Percentiles rank a stretch among this genome's conserved stretches.
Conservation (phyloP, 495 filamentous ascomycete species). For the Rostrohypoxylon terebratum region DNA sequence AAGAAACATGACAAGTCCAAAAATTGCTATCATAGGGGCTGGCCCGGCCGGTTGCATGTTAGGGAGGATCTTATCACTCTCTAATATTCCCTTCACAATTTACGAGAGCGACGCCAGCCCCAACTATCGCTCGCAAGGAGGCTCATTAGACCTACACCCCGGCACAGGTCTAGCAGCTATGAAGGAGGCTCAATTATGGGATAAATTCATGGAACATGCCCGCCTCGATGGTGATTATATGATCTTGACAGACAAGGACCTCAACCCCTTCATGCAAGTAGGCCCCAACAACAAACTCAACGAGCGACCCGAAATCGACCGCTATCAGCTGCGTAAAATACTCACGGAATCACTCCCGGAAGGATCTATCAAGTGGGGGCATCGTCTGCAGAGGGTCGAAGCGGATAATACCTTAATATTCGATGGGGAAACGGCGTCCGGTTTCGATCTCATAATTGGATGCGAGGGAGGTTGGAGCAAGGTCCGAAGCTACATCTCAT, state of each 20-base stretch:
- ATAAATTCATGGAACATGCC: constrained; percentile 57
- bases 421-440: constrained; percentile 33
- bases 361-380: constrained; percentile 61
- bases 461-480: constrained; percentile 62
- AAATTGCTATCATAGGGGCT: constrained; percentile 69
- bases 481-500: constrained; percentile 48
- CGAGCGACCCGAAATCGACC: constrained; percentile 60
- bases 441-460: constrained; percentile 60
- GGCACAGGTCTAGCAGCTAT: constrained; percentile 64
- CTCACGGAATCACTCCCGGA: constrained; percentile 54
- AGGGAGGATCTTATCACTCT: constrained; percentile 63
- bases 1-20: constrained; percentile 41
- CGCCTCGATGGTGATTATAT: constrained; percentile 63
- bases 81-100: constrained; percentile 56
- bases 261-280: constrained; percentile 39
- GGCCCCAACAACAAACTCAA: constrained; percentile 36
- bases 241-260: constrained; percentile 54
- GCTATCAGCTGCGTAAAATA: constrained; percentile 53
- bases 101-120: constrained; percentile 63
- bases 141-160: constrained; percentile 67
- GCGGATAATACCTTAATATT: constrained; percentile 45
- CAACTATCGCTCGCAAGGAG: constrained; percentile 59
- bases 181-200: constrained; percentile 61
- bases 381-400: constrained; percentile 54
- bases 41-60: constrained; percentile 68